These are phyloP conservation scores for Nothophoma quercina DNA, from an alignment of 2,329 filamentous ascomycete species.

Conservation along the genomic window DNA sequence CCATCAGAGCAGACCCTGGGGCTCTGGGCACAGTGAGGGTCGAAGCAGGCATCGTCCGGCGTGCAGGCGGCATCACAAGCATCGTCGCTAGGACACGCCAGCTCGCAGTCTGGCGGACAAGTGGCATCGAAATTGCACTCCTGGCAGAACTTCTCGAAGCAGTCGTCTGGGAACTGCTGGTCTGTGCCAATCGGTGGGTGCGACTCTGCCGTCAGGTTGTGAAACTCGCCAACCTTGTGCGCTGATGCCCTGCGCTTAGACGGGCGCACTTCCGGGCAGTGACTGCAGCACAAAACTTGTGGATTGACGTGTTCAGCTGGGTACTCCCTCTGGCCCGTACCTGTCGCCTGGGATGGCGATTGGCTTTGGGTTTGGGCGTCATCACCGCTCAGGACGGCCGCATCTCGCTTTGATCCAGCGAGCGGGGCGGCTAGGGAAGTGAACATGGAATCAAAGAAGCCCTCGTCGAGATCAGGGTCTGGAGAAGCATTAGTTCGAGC, in stretches of 20 bases:
- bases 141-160: slow-evolving; percentile 47
- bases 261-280: slow-evolving; percentile 40
- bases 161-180: slow-evolving; percentile 45
- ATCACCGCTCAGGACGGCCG: slow-evolving; percentile 30
- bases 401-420: slow-evolving; percentile 45
- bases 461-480: slow-evolving; percentile 41
- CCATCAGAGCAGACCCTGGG: slow-evolving; percentile 39
- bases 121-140: slow-evolving; percentile 41
- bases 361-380: slow-evolving; percentile 23
- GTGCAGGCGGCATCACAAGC: slow-evolving; percentile 42
- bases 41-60: slow-evolving; percentile 44
- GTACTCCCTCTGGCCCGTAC: slow-evolving; percentile 27
- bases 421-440: slow-evolving; percentile 29
- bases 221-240: slow-evolving; percentile 41
- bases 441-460: slow-evolving; percentile 41
- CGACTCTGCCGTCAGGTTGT: slow-evolving; percentile 28
- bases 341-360: slow-evolving; percentile 16
- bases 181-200: slow-evolving; percentile 28
- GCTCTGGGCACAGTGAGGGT: slow-evolving; percentile 45
- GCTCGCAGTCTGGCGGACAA: slow-evolving; percentile 32
- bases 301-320: slow-evolving; percentile 38
- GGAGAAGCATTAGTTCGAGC: slow-evolving; percentile 31
- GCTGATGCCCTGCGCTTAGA: slow-evolving; percentile 45
- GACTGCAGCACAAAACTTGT: slow-evolving; percentile 36
- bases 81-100: slow-evolving; percentile 40